These are phyloP conservation scores for Tetratostichococcus sp. DNA, from an alignment of 139 green algal genomes.

Conservation along the genomic window DNA sequence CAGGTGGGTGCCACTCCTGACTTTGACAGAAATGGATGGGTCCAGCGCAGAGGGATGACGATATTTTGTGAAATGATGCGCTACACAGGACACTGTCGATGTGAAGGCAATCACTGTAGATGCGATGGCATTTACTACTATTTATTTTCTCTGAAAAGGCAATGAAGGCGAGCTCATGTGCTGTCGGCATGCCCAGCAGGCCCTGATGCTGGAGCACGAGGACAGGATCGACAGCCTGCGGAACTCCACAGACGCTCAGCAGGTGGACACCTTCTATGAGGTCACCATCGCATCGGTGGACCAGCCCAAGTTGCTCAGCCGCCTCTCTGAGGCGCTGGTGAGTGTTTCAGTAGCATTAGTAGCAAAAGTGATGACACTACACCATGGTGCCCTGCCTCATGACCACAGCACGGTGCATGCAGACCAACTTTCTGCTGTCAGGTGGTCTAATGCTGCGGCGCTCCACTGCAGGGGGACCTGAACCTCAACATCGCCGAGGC, in stretches of 20 bases:
- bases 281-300: slow-evolving; percentile 88
- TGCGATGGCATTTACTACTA: no score
- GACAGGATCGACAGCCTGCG: slow-evolving; percentile 29
- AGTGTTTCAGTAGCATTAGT: slow-evolving; percentile 6
- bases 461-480: slow-evolving; percentile 70
- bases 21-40: no score
- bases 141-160: no score
- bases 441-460: neutral
- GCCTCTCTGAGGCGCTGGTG: slow-evolving; percentile 81
- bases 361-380: no score
- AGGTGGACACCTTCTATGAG: slow-evolving; percentile 70
- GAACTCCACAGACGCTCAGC: neutral
- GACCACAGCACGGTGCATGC: no score
- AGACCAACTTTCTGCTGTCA: neutral
- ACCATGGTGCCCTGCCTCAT: no score
- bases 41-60: no score
- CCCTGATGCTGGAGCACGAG: slow-evolving; percentile 64
- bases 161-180: no score
- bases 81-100: no score
- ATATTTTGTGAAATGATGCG: no score
- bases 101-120: no score
- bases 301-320: slow-evolving; percentile 87
- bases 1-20: slow-evolving; percentile 56
- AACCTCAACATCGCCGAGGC: slow-evolving; percentile 97
- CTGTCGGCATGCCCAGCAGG: no score